Evolutionary conservation across 1,139 yeast species (phyloP).

Genomic region (Schwanniomyces etchellsii): DNA sequence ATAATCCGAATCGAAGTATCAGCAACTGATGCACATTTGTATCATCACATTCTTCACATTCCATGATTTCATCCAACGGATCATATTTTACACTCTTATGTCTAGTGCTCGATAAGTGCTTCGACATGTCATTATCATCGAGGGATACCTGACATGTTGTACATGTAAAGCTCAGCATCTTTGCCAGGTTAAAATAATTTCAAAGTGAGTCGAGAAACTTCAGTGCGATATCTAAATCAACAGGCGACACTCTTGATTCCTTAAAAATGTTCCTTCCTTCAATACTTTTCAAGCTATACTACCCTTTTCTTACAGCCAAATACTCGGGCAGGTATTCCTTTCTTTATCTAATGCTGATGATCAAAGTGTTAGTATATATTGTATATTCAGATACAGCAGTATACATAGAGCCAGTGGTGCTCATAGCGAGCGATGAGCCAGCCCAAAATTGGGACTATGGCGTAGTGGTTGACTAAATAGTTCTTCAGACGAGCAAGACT

Average conservation of each 20-base stretch:
- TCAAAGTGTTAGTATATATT: too few relatives aligned
- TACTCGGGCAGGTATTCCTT: too few relatives aligned
- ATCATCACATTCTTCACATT: slow-evolving; percentile 55
- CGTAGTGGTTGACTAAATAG: too few relatives aligned
- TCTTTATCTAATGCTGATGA: too few relatives aligned
- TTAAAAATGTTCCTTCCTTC: neutral
- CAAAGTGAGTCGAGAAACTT: slow-evolving; percentile 1
- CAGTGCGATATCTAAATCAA: slow-evolving; percentile 6
- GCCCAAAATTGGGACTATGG: too few relatives aligned
- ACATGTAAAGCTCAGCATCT: slow-evolving; percentile 18
- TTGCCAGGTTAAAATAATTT: neutral
- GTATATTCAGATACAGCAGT: too few relatives aligned
- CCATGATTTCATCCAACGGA: slow-evolving; percentile 33
- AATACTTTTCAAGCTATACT: too few relatives aligned
- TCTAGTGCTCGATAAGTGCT: slow-evolving; percentile 48
- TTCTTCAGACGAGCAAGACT: too few relatives aligned
- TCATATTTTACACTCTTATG: slow-evolving; percentile 43
- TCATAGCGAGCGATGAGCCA: too few relatives aligned
- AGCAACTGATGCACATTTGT: slow-evolving; percentile 49
- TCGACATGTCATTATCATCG: slow-evolving; percentile 19
- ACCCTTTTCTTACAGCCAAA: too few relatives aligned
- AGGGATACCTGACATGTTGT: slow-evolving; percentile 22
- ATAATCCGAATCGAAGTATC: slow-evolving; percentile 49
- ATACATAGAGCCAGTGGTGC: too few relatives aligned
- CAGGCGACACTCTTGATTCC: slow-evolving; percentile 1